phyloP scores from a whole-genome alignment of 78 protist species.

The Pigoraptor vietnamica region DNA sequence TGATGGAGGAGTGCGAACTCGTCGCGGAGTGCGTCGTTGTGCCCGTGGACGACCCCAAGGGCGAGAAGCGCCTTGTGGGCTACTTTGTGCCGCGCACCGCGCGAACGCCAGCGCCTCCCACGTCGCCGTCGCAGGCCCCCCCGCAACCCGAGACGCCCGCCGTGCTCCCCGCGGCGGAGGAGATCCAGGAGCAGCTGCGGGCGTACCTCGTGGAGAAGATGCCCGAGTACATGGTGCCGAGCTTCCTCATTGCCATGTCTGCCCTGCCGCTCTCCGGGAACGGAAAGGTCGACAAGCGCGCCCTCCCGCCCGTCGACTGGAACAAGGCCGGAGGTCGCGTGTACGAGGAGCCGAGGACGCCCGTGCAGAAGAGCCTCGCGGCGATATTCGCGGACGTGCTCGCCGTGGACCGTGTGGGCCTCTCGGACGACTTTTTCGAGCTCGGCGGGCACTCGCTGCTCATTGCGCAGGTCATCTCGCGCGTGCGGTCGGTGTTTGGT shows the following conservation, averaged over 20 bases:
- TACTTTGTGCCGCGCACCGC: neutral
- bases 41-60: neutral
- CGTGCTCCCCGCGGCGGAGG: neutral
- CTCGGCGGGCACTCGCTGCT: neutral
- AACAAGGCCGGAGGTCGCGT: neutral
- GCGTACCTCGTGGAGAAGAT: neutral
- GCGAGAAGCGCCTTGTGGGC: neutral
- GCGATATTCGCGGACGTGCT: neutral
- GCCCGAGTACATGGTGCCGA: conserved; percentile 15
- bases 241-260: neutral
- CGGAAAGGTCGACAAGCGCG: conserved; percentile 27
- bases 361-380: neutral
- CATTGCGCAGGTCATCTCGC: neutral
- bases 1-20: neutral
- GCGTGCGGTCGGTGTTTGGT: neutral
- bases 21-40: neutral
- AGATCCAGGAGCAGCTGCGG: neutral
- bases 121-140: neutral
- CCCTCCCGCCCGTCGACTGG: conserved; percentile 7
- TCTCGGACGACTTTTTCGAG: neutral
- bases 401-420: neutral
- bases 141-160: neutral
- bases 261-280: neutral
- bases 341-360: neutral
- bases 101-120: neutral